Percentiles rank a stretch among this genome's conserved stretches.
Conservation (phyloP, 1,284 basidiomycete genomes). For the Ceratobasidium theobromae region DNA sequence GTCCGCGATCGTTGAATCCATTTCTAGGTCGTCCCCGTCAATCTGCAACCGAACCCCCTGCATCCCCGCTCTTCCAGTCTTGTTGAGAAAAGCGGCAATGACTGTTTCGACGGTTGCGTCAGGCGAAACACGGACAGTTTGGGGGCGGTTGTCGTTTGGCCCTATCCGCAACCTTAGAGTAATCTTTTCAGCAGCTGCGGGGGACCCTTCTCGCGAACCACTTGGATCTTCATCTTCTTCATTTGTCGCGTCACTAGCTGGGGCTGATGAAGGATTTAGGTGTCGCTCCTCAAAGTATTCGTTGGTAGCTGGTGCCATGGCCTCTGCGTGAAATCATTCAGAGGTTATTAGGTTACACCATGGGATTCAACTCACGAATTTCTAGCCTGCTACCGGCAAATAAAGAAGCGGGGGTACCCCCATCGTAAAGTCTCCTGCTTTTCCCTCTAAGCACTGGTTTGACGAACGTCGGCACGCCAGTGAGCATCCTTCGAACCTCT, state of each 20-base stretch:
- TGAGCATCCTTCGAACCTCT: constrained; percentile 26
- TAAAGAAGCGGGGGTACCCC: constrained; percentile 20
- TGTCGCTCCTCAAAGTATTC: constrained; percentile 27
- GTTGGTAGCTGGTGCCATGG: constrained; percentile 15
- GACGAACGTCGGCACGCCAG: background rate
- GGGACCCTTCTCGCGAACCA: constrained; percentile 15
- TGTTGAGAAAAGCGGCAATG: constrained; percentile 23
- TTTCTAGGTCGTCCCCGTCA: constrained; percentile 24
- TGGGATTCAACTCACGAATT: constrained; percentile 2
- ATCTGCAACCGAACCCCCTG: constrained; percentile 20
- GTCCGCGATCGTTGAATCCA: constrained; percentile 25
- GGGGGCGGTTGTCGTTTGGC: constrained; percentile 14
- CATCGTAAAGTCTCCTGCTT: constrained; percentile 12
- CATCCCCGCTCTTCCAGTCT: constrained; percentile 12
- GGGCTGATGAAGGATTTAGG: constrained; percentile 17
- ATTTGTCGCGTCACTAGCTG: background rate
- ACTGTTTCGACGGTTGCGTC: constrained; percentile 12
- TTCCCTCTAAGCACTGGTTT: background rate
- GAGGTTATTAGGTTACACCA: background rate
- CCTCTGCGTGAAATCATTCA: constrained; percentile 5
- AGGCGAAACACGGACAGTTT: constrained; percentile 10
- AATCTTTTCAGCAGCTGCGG: constrained; percentile 19
- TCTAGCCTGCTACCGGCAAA: constrained; percentile 18
- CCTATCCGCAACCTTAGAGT: constrained; percentile 2
- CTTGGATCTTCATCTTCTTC: background rate